Evolutionary conservation across 116 monocot species (phyloP).

Genomic region (Dioscorea cayenensis): DNA sequence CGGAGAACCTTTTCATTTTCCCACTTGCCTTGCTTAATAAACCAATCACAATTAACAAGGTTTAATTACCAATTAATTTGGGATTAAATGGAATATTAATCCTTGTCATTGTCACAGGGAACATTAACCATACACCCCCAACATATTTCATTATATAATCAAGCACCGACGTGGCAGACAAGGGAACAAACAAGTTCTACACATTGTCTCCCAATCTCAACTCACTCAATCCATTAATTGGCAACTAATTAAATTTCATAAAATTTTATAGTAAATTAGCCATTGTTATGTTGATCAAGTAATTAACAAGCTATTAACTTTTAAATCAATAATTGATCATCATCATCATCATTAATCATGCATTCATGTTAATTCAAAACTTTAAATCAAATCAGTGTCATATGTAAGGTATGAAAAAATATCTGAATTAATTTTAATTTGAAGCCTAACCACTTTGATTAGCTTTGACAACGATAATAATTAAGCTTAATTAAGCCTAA

Average conservation of each 20-base stretch:
- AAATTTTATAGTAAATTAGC: neutral
- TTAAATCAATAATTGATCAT: neutral
- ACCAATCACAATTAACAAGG: too few relatives aligned
- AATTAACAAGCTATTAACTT: neutral
- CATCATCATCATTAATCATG: too few relatives aligned
- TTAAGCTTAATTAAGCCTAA: too few relatives aligned
- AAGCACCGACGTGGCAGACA: constrained; percentile 3
- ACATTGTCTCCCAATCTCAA: neutral
- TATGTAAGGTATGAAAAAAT: neutral
- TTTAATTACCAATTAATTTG: too few relatives aligned
- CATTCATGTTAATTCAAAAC: too few relatives aligned
- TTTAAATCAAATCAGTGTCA: too few relatives aligned
- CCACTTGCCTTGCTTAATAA: too few relatives aligned
- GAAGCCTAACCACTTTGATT: neutral
- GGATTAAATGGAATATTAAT: neutral
- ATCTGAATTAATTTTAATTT: neutral
- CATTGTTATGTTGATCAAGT: neutral
- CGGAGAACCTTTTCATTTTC: too few relatives aligned
- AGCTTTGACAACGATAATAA: too few relatives aligned
- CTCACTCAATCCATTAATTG: neutral
- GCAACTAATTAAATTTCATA: neutral
- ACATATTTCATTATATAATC: neutral
- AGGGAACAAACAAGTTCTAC: neutral
- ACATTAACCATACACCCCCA: neutral
- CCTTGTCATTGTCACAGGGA: neutral